phyloP scores from a whole-genome alignment of 2,329 filamentous ascomycete genomes.

The Pyrenophora teres region DNA sequence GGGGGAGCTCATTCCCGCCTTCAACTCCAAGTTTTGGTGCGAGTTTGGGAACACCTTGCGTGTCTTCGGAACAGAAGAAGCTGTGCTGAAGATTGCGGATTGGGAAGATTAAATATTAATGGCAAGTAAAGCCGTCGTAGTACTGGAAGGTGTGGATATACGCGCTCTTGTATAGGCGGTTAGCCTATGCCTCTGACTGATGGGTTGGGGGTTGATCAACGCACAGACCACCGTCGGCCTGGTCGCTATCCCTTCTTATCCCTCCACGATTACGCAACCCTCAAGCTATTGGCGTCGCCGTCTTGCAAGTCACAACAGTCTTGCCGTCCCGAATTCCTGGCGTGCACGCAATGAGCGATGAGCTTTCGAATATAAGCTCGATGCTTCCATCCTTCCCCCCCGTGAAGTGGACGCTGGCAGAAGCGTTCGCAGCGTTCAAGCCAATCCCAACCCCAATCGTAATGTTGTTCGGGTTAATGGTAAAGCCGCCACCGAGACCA shows the following conservation, averaged over 20 bases:
- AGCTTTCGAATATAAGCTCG: slow-evolving; percentile 10
- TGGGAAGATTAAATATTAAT: slow-evolving; percentile 17
- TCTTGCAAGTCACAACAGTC: slow-evolving; percentile 6
- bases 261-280: no score
- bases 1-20: slow-evolving; percentile 57
- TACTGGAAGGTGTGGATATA: neutral
- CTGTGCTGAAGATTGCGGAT: slow-evolving; percentile 30
- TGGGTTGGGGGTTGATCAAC: no score
- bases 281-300: neutral
- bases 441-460: slow-evolving; percentile 10
- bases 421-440: slow-evolving; percentile 10
- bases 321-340: slow-evolving; percentile 5
- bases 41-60: slow-evolving; percentile 64
- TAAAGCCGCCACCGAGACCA: slow-evolving; percentile 15
- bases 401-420: slow-evolving; percentile 12
- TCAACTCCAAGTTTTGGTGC: slow-evolving; percentile 60
- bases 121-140: neutral
- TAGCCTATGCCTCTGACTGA: no score
- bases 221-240: no score
- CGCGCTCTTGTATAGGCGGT: neutral
- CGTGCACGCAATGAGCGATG: slow-evolving; percentile 2
- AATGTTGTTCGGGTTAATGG: slow-evolving; percentile 7
- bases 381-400: slow-evolving; percentile 13
- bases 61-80: slow-evolving; percentile 64
- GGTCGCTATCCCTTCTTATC: no score